Base-by-base conservation (phyloP, 108 stramenopile species). In the Cyclotella sp. region DNA sequence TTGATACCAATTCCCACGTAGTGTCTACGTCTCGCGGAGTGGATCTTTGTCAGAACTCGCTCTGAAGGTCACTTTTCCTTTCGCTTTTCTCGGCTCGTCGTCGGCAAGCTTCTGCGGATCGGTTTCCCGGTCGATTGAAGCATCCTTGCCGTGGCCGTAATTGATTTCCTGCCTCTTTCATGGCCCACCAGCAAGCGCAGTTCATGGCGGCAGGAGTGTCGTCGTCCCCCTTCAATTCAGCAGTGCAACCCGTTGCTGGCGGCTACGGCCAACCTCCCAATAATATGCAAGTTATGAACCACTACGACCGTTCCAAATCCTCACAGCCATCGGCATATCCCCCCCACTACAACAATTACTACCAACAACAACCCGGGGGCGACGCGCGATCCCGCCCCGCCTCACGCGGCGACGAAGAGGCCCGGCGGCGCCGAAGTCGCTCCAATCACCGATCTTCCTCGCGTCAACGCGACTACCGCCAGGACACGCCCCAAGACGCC, bases 201-300 rank as follows among this genome's bases (percentile, higher is more conserved):
- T 68, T 18, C 43, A 72, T 72, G 71, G 71, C 71, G 19, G 71
- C 60, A 45, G 52, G 41, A 16, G 58, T 57, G 8, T 61, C 71
- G 8, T 61, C 71, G 52, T 52, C 68, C 6, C 51, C 27, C 2
- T 54, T 68, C 52, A 54, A 54, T 40, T n/a, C 19, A 41, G 16
- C 55, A 42, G 22, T 28, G 9, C 40, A 40, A 18, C 55, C 18
- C 18, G 24, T 54, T 21, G 53, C 53, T 39, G 69, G 47, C 22
- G 69, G 71, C 43, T 72, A 72, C 59, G 71, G 42, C 24, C 69
- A 53, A 49, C 44, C 60, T 59, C 64, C 74, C 54, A 64, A 64
- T 24, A 53, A 65, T 43, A 71, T 78, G 70, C 70, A 78, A 66
- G 77, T 78, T 28, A 71, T 78, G 77, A 78, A 40, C 54, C 57